Base-by-base conservation (phyloP, 1,284 basidiomycete genomes). In the Pisolithus thermaeus region DNA sequence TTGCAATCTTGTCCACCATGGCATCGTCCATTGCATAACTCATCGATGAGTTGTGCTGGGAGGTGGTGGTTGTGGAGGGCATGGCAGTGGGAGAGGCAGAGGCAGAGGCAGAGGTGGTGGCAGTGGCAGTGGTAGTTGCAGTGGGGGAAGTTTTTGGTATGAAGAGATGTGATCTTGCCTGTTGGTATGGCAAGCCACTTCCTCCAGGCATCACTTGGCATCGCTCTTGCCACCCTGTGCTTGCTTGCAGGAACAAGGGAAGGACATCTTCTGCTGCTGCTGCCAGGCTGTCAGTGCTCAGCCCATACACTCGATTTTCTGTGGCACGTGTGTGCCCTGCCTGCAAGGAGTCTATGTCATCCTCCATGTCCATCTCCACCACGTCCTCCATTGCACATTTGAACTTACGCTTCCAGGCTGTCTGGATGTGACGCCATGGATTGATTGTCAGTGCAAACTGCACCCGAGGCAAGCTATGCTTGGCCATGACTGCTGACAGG, bases 231-330 rank as follows among this genome's bases (percentile, higher is more conserved):
- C 43, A 45, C 18, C 8, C 6, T 5, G 37, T 58, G 49, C 65
- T 68, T 1, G 56, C 57, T 20, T 64, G 50, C 1, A 70, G 44
- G 35, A 59, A 68, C 0, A 60, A 39, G 1, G 50, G 55, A 2
- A 68, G 30, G 0, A 65, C 36, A 41, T 68, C 65, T 42, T 68
- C 66, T 2, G 58, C 6, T 0, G 52, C 56, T 0, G 61, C 65
- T n/a, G 47, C 22, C 4, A 67, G 39, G 1, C 59, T 49, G 20
- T 64, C 55, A 4, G 54, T 36, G 36, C 59, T 61, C 1, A 67
- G 41, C 7, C 63, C 66, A 52, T 70, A 71, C 1, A 63, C 42
- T 0, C 40, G 11, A 14, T 68, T 62, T 7, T 71, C 64, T 1
- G 62, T 68, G 0, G 47, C 22, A 0, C 48, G 8, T 1, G 23